Base-by-base conservation (phyloP, 257 asterid species). In the Solanum clarkiae region DNA sequence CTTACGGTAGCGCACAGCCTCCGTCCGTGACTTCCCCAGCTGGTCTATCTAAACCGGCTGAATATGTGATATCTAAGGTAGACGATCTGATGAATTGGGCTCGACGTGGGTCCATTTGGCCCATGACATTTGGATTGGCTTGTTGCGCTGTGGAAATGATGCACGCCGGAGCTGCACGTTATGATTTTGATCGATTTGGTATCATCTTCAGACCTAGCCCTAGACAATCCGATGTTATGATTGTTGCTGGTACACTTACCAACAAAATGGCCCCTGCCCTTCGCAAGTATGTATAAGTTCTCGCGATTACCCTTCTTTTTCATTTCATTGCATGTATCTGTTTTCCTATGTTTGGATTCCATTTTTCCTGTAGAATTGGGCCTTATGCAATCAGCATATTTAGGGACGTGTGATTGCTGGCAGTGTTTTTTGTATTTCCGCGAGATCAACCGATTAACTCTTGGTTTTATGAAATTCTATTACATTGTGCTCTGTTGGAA, bases 221-320 rank as follows among this genome's bases (percentile, higher is more conserved):
- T 3, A 88, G 98, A 89, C 97, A 96, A 88, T 94, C 97, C 62
- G 99, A 95, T 92, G 94, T 96, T 84, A 93, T 94, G 97, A 94
- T 93, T 89, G 97, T 94, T 89, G 98, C 96, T 77, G 98, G 98
- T 4, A 95, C 98, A 57, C 94, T 93, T 59, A 92, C 98, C 90
- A 96, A 96, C 81, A 95, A 94, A 93, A 96, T 96, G 99, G 99
- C 98, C 6, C 99, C 98, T 70, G 98, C 99, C 80, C 99, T 96
- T 24, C 98, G 98, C 93, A 96, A 91, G 98, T 95, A 87, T 66
- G 90, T 75, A 77, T 44, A n/a, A 11, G n/a, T 10, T 72, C 32
- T 44, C 3, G 3, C 18, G 0, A 5, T 70, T 10, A 40, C 0
- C 10, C 0, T 2, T 18, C 17, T 3, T 44, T 14, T 13, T 13